These are phyloP conservation scores for Chloroidium sp. DNA, from an alignment of 163 green algal species.

Conservation along the genomic window DNA sequence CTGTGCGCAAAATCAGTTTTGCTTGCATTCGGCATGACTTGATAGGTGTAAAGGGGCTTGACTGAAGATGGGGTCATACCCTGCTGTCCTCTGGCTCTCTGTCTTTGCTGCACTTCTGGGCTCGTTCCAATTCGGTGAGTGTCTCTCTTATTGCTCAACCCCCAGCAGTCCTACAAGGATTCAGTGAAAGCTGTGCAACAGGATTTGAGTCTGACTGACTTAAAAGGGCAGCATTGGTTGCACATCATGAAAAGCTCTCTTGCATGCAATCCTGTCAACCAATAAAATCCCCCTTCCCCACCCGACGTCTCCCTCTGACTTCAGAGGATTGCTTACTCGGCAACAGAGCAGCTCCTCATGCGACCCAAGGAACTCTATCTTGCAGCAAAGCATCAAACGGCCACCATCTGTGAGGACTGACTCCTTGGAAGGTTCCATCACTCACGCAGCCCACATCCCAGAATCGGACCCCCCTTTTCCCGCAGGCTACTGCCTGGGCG, in stretches of 20 bases:
- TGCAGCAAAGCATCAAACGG: not conserved
- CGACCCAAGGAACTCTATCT: not conserved
- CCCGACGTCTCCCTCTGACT: too few species aligned
- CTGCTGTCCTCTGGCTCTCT: slow-evolving; percentile 22
- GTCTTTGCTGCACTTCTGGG: slow-evolving; percentile 25
- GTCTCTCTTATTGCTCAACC: not conserved
- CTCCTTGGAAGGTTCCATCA: too few species aligned
- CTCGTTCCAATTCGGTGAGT: slow-evolving; percentile 39
- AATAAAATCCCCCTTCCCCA: too few species aligned
- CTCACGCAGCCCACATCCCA: too few species aligned
- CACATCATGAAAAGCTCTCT: not conserved
- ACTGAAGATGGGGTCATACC: not conserved
- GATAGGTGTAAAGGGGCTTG: too few species aligned
- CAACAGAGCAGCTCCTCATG: not conserved
- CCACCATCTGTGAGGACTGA: not conserved
- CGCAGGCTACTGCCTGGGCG: slow-evolving; percentile 37
- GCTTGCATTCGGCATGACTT: too few species aligned
- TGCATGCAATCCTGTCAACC: too few species aligned
- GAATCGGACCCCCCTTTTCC: not conserved
- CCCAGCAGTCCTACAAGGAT: not conserved
- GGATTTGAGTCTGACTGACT: too few species aligned
- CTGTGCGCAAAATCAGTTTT: too few species aligned
- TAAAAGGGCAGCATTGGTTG: not conserved
- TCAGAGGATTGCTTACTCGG: not conserved
- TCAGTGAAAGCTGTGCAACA: not conserved